Percentiles rank a stretch among this genome's conserved stretches.
Conservation (phyloP, 2,329 filamentous ascomycete species). For the Neophaeococcomyces aloes region DNA sequence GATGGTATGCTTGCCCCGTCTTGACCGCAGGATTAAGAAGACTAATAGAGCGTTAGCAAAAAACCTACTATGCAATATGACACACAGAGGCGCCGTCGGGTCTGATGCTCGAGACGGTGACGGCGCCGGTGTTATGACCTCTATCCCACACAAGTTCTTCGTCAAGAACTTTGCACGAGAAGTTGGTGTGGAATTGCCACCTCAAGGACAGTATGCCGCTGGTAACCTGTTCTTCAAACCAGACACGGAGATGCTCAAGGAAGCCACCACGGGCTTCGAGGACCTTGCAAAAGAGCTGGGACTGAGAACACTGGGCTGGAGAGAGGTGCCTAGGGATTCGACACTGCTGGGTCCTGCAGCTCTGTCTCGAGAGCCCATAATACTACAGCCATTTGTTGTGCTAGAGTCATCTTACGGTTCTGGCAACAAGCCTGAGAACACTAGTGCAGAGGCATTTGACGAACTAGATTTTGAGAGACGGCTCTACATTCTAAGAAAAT, state of each 20-base stretch:
- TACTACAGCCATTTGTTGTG: constrained; percentile 91
- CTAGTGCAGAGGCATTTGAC: constrained; percentile 71
- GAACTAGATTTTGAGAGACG: constrained; percentile 81
- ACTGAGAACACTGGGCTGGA: constrained; percentile 87
- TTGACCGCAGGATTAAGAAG: constrained; percentile 1
- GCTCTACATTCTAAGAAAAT: constrained; percentile 88
- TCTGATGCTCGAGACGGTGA: constrained; percentile 97
- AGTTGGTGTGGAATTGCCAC: constrained; percentile 75
- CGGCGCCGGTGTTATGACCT: constrained; percentile 98
- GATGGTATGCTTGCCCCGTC: constrained; percentile 59
- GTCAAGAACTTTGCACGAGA: constrained; percentile 95
- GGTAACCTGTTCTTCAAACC: constrained; percentile 99
- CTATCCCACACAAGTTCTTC: constrained; percentile 96
- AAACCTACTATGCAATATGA: constrained; percentile 98
- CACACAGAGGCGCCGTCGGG: constrained; percentile 94
- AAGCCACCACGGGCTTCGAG: constrained; percentile 88
- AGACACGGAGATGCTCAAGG: constrained; percentile 75
- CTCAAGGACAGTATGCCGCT: constrained; percentile 85
- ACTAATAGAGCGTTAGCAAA: constrained; percentile 48
- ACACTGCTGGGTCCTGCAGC: constrained; percentile 86
- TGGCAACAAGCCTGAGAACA: constrained; percentile 65
- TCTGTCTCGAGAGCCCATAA: constrained; percentile 84
- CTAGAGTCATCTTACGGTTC: constrained; percentile 73
- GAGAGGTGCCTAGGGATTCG: constrained; percentile 88
- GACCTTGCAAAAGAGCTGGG: constrained; percentile 81